A percentile compares a stretch with the other conserved stretches of the same genome.
phyloP scores from a whole-genome alignment of 305 asterid species.

The Solanum chacoense region DNA sequence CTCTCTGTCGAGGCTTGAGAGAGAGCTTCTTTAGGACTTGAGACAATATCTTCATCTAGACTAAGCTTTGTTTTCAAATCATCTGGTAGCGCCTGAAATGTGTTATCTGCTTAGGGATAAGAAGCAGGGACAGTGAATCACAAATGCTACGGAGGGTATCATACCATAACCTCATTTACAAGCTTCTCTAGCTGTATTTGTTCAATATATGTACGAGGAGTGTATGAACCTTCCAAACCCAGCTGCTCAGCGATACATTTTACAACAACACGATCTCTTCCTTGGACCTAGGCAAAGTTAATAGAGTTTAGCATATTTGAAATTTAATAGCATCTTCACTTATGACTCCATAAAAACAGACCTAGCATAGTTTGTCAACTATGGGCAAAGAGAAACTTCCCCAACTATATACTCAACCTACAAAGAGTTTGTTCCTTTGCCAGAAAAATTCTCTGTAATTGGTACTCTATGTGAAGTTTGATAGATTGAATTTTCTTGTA shows the following conservation, averaged over 20 bases:
- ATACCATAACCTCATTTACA: slow-evolving; percentile 90
- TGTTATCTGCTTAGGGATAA: not conserved
- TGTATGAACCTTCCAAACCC: slow-evolving; percentile 80
- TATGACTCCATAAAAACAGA: not conserved
- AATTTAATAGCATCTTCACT: not conserved
- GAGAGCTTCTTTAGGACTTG: slow-evolving; percentile 89
- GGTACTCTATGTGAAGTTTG: not conserved
- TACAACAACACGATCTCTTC: slow-evolving; percentile 69
- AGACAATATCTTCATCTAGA: slow-evolving; percentile 69
- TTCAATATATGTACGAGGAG: slow-evolving; percentile 89
- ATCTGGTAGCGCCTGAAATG: slow-evolving; percentile 78
- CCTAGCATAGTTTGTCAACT: not conserved
- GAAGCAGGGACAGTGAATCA: not conserved
- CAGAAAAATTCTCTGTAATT: not conserved
- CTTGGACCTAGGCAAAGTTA: slow-evolving; percentile 60
- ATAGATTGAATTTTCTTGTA: not conserved
- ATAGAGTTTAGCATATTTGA: not conserved
- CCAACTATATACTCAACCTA: not conserved
- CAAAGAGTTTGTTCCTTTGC: not conserved
- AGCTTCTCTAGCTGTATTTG: slow-evolving; percentile 98
- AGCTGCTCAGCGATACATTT: slow-evolving; percentile 71
- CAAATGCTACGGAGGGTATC: slow-evolving; percentile 10
- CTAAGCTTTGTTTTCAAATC: slow-evolving; percentile 86
- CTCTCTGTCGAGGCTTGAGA: slow-evolving; percentile 57
- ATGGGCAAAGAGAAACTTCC: not conserved